Conservation (phyloP, 164 flowering plant species). For the Chimonanthus praecox region DNA sequence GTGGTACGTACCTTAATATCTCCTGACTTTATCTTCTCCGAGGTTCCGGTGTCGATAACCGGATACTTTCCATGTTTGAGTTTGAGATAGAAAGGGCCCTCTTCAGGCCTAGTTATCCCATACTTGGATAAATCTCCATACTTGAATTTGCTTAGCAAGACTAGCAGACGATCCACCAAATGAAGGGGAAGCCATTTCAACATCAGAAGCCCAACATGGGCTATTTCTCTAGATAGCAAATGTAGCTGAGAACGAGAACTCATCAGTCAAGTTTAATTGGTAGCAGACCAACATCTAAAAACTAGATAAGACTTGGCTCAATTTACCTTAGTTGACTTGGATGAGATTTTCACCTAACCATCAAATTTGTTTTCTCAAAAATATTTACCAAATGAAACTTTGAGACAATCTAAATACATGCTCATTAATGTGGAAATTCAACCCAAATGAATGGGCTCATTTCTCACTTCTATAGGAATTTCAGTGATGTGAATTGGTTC, state of each 20-base stretch:
- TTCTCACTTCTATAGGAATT: no score
- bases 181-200: conserved; percentile 20
- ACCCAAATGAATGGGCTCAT: no score
- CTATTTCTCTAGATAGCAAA: conserved; percentile 26
- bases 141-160: conserved; percentile 20
- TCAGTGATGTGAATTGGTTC: no score
- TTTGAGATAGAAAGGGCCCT: conserved; percentile 34
- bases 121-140: conserved; percentile 32
- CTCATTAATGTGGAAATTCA: no score
- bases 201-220: conserved; percentile 12
- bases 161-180: conserved; percentile 24
- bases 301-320: no score
- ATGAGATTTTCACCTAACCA: no score
- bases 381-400: no score
- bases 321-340: no score
- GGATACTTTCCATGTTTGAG: conserved; percentile 28
- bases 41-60: conserved; percentile 35
- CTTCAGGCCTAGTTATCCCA: conserved; percentile 31
- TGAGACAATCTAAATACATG: no score
- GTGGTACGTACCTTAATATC: conserved; percentile 29
- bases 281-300: no score
- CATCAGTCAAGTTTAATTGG: no score
- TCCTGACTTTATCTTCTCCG: conserved; percentile 30
- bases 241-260: conserved; percentile 24
- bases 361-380: no score